Base-by-base conservation (phyloP, 2,329 filamentous ascomycete genomes). In the Monosporascus sp. region DNA sequence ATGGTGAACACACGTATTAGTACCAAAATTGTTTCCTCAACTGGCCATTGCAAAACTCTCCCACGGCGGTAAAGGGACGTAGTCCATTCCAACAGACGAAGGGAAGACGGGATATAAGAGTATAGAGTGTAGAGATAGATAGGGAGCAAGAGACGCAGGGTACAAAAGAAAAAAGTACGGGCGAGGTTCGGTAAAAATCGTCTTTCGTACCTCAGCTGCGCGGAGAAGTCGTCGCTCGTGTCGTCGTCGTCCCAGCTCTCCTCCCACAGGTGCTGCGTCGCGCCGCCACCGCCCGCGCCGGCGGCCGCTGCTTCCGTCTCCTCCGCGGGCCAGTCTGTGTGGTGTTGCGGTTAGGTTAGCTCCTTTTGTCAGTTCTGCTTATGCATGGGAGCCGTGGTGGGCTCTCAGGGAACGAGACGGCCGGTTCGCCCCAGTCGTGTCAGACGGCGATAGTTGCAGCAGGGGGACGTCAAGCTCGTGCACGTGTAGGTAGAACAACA, bases 241-340 rank as follows among this genome's bases (percentile, higher is more conserved):
- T 97, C 94, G 70, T 97, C 93, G 67, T 99, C 94, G 68, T 99
- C 94, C 94, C 94, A 99, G 79, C 91, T 97, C 80, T 99, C 94
- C 74, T 99, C 94, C 94, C 94, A 99, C 51, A 99, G 78, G 75
- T 97, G 92, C 70, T 81, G 75, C 59, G 77, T 79, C 55, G 85
- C 83, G 66, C 85, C 86, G 63, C 77, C 83, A 56, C 79, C 84
- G 65, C 81, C 79, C 53, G 88, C 58, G 27, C 57, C 52, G 5
- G 63, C 58, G 46, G 65, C 59, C 22, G 65, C 88, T 52, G 86
- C 87, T 69, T 97, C 90, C 56, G 90, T 90, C 68, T 96, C 92
- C 68, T 96, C 90, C 71, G 91, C 86, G 50, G 86, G 80, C 94
- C 94, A 99, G 74, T 97, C 94, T 96, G 63, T 58, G 20, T 5